These are phyloP conservation scores for Sistotremastrum suecicum DNA, from an alignment of 768 basidiomycete genomes.

Conservation along the genomic window DNA sequence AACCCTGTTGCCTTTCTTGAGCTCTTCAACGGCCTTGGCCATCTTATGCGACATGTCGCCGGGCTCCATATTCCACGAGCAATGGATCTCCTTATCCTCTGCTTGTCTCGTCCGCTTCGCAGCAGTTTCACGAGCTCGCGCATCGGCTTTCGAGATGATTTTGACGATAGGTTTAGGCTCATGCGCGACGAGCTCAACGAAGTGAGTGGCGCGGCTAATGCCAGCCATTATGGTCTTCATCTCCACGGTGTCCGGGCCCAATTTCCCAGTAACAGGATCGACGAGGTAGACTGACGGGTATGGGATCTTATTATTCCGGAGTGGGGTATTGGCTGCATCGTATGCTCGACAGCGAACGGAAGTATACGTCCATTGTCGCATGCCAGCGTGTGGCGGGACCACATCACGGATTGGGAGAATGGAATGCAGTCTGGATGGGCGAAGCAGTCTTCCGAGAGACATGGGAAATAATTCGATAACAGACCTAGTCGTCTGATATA, in stretches of 20 bases:
- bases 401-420: too few relatives aligned
- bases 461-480: too few relatives aligned
- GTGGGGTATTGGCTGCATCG: neutral
- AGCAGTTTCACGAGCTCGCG: conserved; percentile 20
- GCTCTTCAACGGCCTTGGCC: conserved; percentile 36
- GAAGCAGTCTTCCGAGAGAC: too few relatives aligned
- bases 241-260: conserved; percentile 12
- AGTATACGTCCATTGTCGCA: too few relatives aligned
- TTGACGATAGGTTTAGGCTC: conserved; percentile 46
- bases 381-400: too few relatives aligned
- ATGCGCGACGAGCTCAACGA: conserved; percentile 40
- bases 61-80: conserved; percentile 49
- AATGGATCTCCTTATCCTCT: conserved; percentile 47
- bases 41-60: conserved; percentile 58
- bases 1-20: conserved; percentile 47
- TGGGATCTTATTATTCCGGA: conserved; percentile 28
- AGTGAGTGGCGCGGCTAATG: conserved; percentile 26
- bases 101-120: conserved; percentile 15
- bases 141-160: conserved; percentile 32
- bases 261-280: conserved; percentile 29
- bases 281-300: conserved; percentile 29
- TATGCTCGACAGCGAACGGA: too few relatives aligned
- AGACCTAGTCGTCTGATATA: too few relatives aligned
- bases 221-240: conserved; percentile 24
- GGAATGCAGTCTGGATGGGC: too few relatives aligned